Evolutionary conservation across 192 early-diverging fungal species (phyloP).

Genomic region (Coemansia sp.): DNA sequence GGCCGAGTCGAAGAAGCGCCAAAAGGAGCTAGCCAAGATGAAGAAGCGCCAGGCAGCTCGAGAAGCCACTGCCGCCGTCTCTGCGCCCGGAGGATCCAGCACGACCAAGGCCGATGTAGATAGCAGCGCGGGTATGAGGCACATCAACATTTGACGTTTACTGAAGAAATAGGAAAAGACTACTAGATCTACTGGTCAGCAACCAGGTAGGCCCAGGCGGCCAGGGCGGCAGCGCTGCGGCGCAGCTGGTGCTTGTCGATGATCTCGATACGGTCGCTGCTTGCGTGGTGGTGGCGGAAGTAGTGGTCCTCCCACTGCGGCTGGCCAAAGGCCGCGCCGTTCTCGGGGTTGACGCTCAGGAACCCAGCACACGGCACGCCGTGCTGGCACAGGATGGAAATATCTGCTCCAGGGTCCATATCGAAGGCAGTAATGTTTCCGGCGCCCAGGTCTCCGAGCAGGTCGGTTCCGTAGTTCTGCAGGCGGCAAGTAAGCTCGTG

Average conservation of each 20-base stretch:
- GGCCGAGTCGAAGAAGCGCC: slow-evolving; percentile 30
- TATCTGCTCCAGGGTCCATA: slow-evolving; percentile 48
- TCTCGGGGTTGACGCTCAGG: slow-evolving; percentile 46
- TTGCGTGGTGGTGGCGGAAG: slow-evolving; percentile 57
- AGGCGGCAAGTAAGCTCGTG: slow-evolving; percentile 16
- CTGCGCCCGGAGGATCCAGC: neutral
- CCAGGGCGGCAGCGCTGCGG: slow-evolving; percentile 53
- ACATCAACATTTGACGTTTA: slow-evolving; percentile 15
- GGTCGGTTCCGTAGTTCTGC: slow-evolving; percentile 28
- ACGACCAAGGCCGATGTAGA: neutral
- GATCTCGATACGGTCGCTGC: slow-evolving; percentile 49
- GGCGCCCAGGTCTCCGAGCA: slow-evolving; percentile 34
- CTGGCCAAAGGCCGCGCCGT: slow-evolving; percentile 19
- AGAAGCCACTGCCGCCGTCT: neutral
- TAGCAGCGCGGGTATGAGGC: neutral
- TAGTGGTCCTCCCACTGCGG: slow-evolving; percentile 47
- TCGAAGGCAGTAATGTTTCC: slow-evolving; percentile 35
- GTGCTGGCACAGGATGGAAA: slow-evolving; percentile 48
- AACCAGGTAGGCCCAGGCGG: slow-evolving; percentile 55
- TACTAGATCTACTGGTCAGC: slow-evolving; percentile 34
- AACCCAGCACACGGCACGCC: slow-evolving; percentile 55
- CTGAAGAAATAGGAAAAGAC: neutral
- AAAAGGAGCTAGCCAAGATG: slow-evolving; percentile 27
- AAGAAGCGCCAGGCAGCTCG: slow-evolving; percentile 22
- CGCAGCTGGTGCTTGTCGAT: slow-evolving; percentile 54